These are phyloP conservation scores for Phytophthora cryptogea DNA, from an alignment of 352 stramenopile species.

Conservation along the genomic window DNA sequence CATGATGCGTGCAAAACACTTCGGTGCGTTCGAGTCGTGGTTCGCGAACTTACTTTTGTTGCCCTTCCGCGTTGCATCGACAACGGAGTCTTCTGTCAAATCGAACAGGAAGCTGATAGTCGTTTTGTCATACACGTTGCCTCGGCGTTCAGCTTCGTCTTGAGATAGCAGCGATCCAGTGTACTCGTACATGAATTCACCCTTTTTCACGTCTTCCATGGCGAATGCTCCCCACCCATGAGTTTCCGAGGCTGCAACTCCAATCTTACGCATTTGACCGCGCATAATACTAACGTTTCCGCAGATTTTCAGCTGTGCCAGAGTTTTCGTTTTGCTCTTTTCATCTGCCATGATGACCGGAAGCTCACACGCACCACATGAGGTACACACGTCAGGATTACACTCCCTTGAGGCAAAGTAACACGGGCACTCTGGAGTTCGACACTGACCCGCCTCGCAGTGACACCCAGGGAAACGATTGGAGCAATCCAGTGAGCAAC, in stretches of 20 bases:
- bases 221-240: conserved; percentile 82
- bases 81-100: conserved; percentile 90
- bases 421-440: conserved; percentile 65
- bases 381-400: conserved; percentile 66
- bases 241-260: conserved; percentile 59
- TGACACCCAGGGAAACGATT: conserved; percentile 80
- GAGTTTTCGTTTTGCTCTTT: conserved; percentile 30
- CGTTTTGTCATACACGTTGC: conserved; percentile 90
- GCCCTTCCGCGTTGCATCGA: conserved; percentile 94
- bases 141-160: conserved; percentile 84
- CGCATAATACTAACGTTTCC: conserved; percentile 75
- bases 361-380: conserved; percentile 71
- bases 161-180: conserved; percentile 92
- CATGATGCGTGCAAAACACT: conserved; percentile 89
- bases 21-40: conserved; percentile 77
- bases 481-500: conserved; percentile 64
- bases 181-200: conserved; percentile 88
- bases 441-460: conserved; percentile 61
- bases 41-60: conserved; percentile 97
- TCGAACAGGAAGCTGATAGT: conserved; percentile 95
- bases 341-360: conserved; percentile 50
- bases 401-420: conserved; percentile 75
- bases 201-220: conserved; percentile 50
- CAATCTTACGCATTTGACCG: conserved; percentile 54
- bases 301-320: conserved; percentile 52